Evolutionary conservation across 2,329 filamentous ascomycete species (phyloP).

Genomic region (Pleoardoris graminearum): DNA sequence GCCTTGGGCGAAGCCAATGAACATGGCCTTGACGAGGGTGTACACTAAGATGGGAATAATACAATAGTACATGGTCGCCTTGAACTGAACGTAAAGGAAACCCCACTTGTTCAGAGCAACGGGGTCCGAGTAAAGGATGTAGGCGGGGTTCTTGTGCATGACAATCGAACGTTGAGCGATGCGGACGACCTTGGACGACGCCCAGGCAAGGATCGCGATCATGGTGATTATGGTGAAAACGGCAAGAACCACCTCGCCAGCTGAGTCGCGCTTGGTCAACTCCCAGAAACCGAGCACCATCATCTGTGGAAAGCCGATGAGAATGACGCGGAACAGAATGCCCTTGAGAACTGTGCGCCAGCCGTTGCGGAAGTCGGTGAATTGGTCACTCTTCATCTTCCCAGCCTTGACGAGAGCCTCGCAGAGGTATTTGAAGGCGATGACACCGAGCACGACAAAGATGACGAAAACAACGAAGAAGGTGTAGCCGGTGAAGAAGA

Average conservation of each 20-base stretch:
- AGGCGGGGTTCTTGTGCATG: slow-evolving; percentile 95
- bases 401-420: slow-evolving; percentile 74
- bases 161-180: slow-evolving; percentile 85
- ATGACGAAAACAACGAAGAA: slow-evolving; percentile 88
- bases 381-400: slow-evolving; percentile 82
- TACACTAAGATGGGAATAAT: slow-evolving; percentile 80
- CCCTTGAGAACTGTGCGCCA: slow-evolving; percentile 93
- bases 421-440: slow-evolving; percentile 78
- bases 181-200: slow-evolving; percentile 83
- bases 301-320: slow-evolving; percentile 92
- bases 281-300: slow-evolving; percentile 91
- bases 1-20: slow-evolving; percentile 79
- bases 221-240: slow-evolving; percentile 87
- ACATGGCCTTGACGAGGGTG: slow-evolving; percentile 83
- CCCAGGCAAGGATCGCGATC: slow-evolving; percentile 77
- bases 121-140: slow-evolving; percentile 96
- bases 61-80: slow-evolving; percentile 94
- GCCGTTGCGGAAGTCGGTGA: slow-evolving; percentile 90
- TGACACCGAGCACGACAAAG: slow-evolving; percentile 71
- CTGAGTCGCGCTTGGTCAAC: slow-evolving; percentile 81
- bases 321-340: slow-evolving; percentile 84
- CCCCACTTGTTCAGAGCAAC: slow-evolving; percentile 95
- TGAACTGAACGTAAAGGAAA: slow-evolving; percentile 96
- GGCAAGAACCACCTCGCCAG: slow-evolving; percentile 82
- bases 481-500: slow-evolving; percentile 87